A percentile compares a stretch with the other conserved stretches of the same genome.
phyloP scores from a whole-genome alignment of 140 eudicot genomes.

The Eryngium alpinum region DNA sequence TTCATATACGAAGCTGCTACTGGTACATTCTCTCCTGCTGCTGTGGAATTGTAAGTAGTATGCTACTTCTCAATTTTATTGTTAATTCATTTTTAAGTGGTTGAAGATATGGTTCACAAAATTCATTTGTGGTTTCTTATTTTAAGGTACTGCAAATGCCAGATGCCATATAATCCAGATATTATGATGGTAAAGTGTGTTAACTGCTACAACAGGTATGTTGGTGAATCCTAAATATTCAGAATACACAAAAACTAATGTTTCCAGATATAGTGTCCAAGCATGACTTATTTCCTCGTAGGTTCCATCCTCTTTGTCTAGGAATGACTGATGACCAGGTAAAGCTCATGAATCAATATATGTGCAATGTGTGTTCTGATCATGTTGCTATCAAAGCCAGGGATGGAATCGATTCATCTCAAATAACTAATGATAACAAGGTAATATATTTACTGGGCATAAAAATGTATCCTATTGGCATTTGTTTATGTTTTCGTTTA shows the following conservation, averaged over 20 bases:
- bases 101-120: neutral
- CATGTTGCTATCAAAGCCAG: neutral
- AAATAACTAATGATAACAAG: too few species aligned
- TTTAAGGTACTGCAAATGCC: constrained; percentile 57
- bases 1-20: constrained; percentile 71
- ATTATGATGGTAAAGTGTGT: constrained; percentile 11
- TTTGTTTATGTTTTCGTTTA: too few species aligned
- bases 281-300: constrained; percentile 1
- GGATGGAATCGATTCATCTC: too few species aligned
- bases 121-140: neutral
- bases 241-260: too few species aligned
- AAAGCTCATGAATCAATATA: constrained; percentile 46
- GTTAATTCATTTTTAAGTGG: neutral
- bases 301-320: constrained; percentile 77
- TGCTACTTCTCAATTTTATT: neutral
- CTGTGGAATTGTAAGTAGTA: too few species aligned
- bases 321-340: constrained; percentile 53
- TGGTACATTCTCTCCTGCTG: constrained; percentile 1
- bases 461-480: too few species aligned
- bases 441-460: too few species aligned
- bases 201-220: constrained; percentile 65
- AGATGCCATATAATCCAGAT: neutral
- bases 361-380: constrained; percentile 44
- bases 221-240: neutral
- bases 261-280: too few species aligned